phyloP scores from a whole-genome alignment of 2,329 filamentous ascomycete species.

The Aspergillus versicolor region DNA sequence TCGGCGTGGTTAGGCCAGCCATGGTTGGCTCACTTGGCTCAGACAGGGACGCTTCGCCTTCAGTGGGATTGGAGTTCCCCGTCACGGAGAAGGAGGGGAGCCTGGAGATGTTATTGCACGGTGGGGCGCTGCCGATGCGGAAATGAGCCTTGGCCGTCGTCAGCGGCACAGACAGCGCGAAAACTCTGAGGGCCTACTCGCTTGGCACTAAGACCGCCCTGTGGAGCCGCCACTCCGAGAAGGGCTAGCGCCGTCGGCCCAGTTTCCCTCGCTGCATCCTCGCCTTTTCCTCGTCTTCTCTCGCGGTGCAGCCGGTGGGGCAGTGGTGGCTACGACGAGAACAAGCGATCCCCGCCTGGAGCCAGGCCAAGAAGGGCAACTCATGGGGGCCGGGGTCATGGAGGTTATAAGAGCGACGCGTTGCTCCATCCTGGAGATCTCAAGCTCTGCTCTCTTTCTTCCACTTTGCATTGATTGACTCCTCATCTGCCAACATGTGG shows the following conservation, averaged over 20 bases:
- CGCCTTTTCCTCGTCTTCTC: too few species aligned
- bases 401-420: not conserved
- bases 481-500: conserved; percentile 27
- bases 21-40: too few species aligned
- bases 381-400: not conserved
- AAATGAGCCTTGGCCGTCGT: not conserved
- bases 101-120: not conserved
- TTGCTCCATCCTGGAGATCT: not conserved
- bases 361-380: not conserved
- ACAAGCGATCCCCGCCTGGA: not conserved
- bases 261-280: not conserved
- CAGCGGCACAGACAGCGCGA: not conserved
- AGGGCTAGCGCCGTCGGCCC: not conserved
- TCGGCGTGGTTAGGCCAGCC: not conserved
- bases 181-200: not conserved
- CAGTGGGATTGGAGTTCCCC: too few species aligned
- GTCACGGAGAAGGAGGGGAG: not conserved
- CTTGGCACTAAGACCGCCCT: not conserved
- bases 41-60: too few species aligned
- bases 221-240: not conserved
- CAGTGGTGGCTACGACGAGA: not conserved
- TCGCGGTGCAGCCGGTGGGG: not conserved
- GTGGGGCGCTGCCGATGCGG: not conserved
- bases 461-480: not conserved
- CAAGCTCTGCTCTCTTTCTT: not conserved